Percentiles rank a stretch among this genome's conserved stretches.
These are phyloP conservation scores for Xylaria intraflava DNA, from an alignment of 495 filamentous ascomycete genomes.

Conservation along the genomic window DNA sequence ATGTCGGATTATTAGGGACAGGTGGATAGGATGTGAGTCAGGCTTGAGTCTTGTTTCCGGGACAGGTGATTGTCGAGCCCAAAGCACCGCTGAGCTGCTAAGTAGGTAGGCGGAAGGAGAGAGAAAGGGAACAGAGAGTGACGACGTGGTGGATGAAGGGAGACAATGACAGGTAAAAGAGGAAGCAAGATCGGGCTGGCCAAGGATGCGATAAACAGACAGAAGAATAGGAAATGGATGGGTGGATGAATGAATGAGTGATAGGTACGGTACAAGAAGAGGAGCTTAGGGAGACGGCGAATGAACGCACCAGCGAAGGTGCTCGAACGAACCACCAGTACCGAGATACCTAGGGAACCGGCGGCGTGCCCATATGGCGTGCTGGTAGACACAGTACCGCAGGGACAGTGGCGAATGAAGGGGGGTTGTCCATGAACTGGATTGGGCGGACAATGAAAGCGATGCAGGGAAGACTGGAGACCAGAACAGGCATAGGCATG, in stretches of 20 bases:
- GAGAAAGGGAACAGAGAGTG: conserved; percentile 28
- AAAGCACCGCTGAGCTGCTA: conserved; percentile 22
- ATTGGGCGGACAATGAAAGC: conserved; percentile 31
- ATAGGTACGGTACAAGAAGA: conserved; percentile 16
- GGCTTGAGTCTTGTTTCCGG: conserved; percentile 20
- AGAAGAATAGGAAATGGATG: conserved; percentile 30
- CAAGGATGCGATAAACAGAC: conserved; percentile 28
- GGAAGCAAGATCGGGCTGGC: conserved; percentile 24
- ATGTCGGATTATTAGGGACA: conserved; percentile 23
- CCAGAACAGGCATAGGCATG: conserved; percentile 8
- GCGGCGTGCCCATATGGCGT: not conserved
- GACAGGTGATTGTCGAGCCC: conserved; percentile 10
- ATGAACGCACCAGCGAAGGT: conserved; percentile 9
- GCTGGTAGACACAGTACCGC: conserved; percentile 10
- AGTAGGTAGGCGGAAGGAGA: conserved; percentile 11
- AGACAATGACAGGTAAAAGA: conserved; percentile 24
- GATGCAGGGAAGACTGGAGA: conserved; percentile 23
- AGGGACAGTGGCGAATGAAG: conserved; percentile 16
- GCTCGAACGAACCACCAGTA: conserved; percentile 11
- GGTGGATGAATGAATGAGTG: conserved; percentile 18
- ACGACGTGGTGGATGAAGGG: conserved; percentile 24
- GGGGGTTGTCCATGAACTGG: conserved; percentile 20
- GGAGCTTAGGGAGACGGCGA: conserved; percentile 3
- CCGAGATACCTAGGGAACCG: conserved; percentile 10
- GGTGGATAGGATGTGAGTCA: conserved; percentile 16